Evolutionary conservation across 2,329 filamentous ascomycete genomes (phyloP).

Genomic region (Beauveria rudraprayagi): DNA sequence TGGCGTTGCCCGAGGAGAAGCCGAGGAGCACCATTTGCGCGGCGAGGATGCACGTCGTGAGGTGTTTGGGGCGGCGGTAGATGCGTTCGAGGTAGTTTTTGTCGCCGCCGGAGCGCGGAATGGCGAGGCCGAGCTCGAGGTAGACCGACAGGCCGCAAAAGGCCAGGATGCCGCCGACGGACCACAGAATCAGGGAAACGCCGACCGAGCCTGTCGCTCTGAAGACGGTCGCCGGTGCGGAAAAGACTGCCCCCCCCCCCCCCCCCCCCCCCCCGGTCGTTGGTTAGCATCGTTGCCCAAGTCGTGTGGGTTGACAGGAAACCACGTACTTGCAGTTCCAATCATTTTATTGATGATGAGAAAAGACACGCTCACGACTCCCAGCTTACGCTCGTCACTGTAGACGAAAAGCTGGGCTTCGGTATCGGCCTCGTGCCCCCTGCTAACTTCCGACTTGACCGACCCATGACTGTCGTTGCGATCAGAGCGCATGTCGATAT

Average conservation of each 20-base stretch:
- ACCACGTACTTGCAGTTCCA: constrained; percentile 44
- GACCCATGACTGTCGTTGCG: neutral
- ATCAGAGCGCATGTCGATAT: neutral
- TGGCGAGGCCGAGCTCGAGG: constrained; percentile 55
- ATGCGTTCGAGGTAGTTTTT: constrained; percentile 61
- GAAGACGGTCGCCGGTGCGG: constrained; percentile 46
- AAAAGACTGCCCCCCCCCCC: constrained; percentile 34
- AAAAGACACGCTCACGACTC: constrained; percentile 44
- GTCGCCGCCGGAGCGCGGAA: constrained; percentile 54
- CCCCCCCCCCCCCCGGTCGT: neutral
- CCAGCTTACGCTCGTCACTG: constrained; percentile 40
- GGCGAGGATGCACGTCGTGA: constrained; percentile 52
- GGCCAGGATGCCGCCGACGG: constrained; percentile 41
- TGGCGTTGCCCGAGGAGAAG: constrained; percentile 50
- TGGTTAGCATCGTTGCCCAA: neutral
- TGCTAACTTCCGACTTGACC: neutral
- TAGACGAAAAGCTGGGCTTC: constrained; percentile 35
- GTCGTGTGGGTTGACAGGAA: neutral
- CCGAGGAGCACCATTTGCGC: constrained; percentile 54
- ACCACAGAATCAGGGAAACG: constrained; percentile 23
- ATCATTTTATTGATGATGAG: constrained; percentile 53
- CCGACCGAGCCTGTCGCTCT: constrained; percentile 42
- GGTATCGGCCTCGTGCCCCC: neutral
- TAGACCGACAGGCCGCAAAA: constrained; percentile 53
- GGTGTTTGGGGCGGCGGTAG: constrained; percentile 49